Conservation (phyloP, 306 rosid species). For the Ormosia semicastrata region DNA sequence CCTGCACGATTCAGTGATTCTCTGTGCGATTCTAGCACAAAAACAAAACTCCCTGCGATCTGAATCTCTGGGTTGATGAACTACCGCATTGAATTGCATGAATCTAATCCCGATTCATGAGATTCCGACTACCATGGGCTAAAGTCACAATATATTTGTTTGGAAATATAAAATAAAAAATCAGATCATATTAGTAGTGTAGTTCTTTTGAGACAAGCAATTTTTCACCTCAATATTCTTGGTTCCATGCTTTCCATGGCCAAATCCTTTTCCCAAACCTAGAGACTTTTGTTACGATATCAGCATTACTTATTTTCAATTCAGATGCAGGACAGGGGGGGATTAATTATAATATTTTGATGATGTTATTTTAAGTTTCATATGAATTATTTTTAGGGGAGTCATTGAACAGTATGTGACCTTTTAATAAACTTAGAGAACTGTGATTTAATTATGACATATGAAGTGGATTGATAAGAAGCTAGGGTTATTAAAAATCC, state of each 20-base stretch:
- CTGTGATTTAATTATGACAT: not conserved
- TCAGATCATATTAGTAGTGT: not conserved
- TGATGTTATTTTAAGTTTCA: not conserved
- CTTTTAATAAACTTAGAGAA: not conserved
- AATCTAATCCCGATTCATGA: too few relatives aligned
- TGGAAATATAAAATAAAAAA: not conserved
- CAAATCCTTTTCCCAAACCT: not conserved
- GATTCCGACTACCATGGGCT: too few relatives aligned
- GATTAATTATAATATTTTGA: not conserved
- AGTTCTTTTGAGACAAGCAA: not conserved
- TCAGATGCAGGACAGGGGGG: not conserved
- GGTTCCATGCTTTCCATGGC: not conserved
- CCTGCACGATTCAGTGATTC: too few relatives aligned
- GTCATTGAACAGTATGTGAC: not conserved
- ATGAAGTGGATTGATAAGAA: not conserved
- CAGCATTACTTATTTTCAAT: not conserved
- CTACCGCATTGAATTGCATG: too few relatives aligned
- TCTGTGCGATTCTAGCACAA: too few relatives aligned
- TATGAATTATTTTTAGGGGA: not conserved
- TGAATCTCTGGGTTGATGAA: too few relatives aligned
- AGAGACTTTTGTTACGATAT: not conserved
- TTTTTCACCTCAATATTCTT: not conserved
- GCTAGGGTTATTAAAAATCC: not conserved
- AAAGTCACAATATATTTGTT: not conserved
- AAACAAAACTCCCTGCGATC: too few relatives aligned